Base-by-base conservation (phyloP, 2,329 filamentous ascomycete genomes). In the Aspergillus neoniger region DNA sequence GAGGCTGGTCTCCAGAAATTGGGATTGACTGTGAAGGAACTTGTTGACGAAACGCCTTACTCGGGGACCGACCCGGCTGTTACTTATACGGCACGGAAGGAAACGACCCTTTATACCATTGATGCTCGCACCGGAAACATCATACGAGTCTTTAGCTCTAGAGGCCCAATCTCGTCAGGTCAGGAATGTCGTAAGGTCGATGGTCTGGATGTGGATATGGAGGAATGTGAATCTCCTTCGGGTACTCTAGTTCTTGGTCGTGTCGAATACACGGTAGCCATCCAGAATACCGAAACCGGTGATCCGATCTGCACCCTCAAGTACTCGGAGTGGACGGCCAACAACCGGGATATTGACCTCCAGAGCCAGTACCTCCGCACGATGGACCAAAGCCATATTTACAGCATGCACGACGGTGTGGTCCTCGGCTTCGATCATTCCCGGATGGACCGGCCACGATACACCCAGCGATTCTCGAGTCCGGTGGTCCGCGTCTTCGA, bases 321-420 rank as follows among this genome's bases (percentile, higher is more conserved):
- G 66, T 99, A 96, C 72, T 90, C 92, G 10, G 95, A 99, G 75
- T 99, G 95, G 95, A 88, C 88, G 0, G 91, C 93, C 14, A 99
- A 99, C 76, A 96, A 90, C 61, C 91, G 88, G 62, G 94, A 99
- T 75, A 86, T 86, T 64, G 95, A 99, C 73, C 86, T 99, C 6
- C 88, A 92, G 69, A 86, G 86, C 53, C 92, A 98, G 72, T 95
- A 98, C 71, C 85, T 85, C 14, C 79, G 82, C 10, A 92, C 92
- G 0, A 88, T 93, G 72, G 93, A 98, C 74, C 88, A 91, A 67
- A 90, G 90, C 63, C 97, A 98, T 76, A 89, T 98, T 54, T 94
- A 94, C 66, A 91, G 89, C 66, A 88, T 88, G 68, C 91, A 92
- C 69, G 91, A 98, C 67, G 95, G 95, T 44, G 86, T 88, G 39